These are phyloP conservation scores for Amylocystis lapponica DNA, from an alignment of 768 basidiomycete species.

Conservation along the genomic window DNA sequence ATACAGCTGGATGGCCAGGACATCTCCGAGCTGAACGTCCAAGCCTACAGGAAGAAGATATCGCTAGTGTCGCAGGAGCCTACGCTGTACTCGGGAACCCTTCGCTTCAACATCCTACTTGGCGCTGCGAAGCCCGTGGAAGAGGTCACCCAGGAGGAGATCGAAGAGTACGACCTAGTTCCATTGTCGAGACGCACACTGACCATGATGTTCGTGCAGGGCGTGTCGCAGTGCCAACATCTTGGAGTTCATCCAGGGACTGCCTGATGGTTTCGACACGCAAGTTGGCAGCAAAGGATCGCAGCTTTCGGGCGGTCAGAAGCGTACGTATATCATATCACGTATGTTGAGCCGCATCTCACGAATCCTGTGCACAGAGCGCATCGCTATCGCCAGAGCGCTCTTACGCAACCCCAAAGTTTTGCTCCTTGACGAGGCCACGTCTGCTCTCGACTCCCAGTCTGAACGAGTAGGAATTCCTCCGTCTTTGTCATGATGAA, in stretches of 20 bases:
- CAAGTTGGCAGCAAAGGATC: slow-evolving; percentile 89
- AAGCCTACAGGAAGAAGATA: slow-evolving; percentile 84
- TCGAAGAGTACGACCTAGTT: too few species aligned
- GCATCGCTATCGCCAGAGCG: slow-evolving; percentile 85
- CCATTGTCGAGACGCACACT: too few species aligned
- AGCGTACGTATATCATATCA: slow-evolving; percentile 54
- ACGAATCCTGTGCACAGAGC: slow-evolving; percentile 32
- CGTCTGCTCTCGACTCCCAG: slow-evolving; percentile 10
- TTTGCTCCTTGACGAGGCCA: slow-evolving; percentile 72
- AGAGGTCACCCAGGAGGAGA: slow-evolving; percentile 82
- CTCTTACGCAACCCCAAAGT: slow-evolving; percentile 87
- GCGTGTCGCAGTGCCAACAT: slow-evolving; percentile 90
- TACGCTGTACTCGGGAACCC: slow-evolving; percentile 84
- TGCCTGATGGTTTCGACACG: slow-evolving; percentile 89
- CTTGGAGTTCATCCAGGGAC: slow-evolving; percentile 78
- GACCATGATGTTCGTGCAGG: too few species aligned
- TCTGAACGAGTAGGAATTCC: background rate
- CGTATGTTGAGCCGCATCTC: background rate
- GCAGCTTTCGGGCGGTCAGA: slow-evolving; percentile 85
- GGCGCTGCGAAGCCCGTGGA: slow-evolving; percentile 72
- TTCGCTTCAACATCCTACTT: slow-evolving; percentile 88
- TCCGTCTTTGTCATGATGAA: slow-evolving; percentile 59
- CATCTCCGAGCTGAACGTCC: slow-evolving; percentile 72
- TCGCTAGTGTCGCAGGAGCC: slow-evolving; percentile 92
- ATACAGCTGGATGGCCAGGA: slow-evolving; percentile 65